These are phyloP conservation scores for Trichoderma semiorbis DNA, from an alignment of 2,329 filamentous ascomycete genomes.

Conservation along the genomic window DNA sequence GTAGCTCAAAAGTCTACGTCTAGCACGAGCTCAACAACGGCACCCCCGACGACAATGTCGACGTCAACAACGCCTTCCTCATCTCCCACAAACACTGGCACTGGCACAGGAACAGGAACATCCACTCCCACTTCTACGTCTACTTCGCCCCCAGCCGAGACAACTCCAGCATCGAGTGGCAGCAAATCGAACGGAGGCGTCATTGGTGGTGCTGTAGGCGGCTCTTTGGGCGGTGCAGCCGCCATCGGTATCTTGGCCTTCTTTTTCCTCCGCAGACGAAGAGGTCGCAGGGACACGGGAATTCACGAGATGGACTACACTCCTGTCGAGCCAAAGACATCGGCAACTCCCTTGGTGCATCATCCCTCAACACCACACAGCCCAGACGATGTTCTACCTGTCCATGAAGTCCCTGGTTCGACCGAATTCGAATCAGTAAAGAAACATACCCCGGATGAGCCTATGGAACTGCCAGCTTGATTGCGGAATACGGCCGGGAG, in stretches of 20 bases:
- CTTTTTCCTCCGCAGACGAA: not conserved
- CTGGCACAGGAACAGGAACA: not conserved
- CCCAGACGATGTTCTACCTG: not conserved
- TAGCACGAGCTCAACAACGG: not conserved
- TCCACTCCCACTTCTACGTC: not conserved
- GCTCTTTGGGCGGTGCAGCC: not conserved
- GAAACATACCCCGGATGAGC: not conserved
- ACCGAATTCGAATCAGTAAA: not conserved
- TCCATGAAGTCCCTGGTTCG: not conserved
- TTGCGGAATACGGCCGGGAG: not conserved
- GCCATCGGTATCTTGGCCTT: not conserved
- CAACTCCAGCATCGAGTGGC: not conserved
- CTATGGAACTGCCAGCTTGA: conserved; percentile 1
- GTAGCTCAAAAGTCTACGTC: not conserved
- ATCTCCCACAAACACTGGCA: not conserved
- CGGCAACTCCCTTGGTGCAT: not conserved
- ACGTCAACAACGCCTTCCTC: not conserved
- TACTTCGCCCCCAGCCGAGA: not conserved
- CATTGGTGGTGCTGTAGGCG: not conserved
- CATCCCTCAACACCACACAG: not conserved
- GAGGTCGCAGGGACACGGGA: not conserved
- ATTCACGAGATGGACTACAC: not conserved
- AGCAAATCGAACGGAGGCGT: not conserved
- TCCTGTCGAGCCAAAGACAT: not conserved
- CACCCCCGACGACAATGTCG: not conserved